Evolutionary conservation across 2,329 filamentous ascomycete species (phyloP).

Genomic region (Fusarium begoniae): DNA sequence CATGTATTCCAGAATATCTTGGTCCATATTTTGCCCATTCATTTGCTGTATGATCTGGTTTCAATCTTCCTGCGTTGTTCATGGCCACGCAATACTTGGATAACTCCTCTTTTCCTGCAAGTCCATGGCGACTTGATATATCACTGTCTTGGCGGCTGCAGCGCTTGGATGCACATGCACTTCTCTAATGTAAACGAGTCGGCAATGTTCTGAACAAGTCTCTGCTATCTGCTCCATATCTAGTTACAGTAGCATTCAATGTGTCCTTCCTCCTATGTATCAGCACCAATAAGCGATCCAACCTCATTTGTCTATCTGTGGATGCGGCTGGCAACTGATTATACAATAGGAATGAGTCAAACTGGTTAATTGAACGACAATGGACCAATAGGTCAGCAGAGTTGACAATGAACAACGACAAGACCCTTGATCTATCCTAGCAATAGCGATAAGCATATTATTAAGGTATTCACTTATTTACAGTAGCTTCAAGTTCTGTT

Average conservation of each 20-base stretch:
- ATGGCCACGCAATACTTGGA: neutral
- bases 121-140: conserved; percentile 12
- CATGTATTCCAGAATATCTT: neutral
- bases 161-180: neutral
- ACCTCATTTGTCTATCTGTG: neutral
- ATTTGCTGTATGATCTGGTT: neutral
- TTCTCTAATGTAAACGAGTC: neutral
- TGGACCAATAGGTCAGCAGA: neutral
- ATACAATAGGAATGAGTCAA: neutral
- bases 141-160: conserved; percentile 8
- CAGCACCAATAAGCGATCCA: neutral
- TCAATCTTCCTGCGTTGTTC: neutral
- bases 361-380: neutral
- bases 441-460: conserved; percentile 18
- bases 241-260: neutral
- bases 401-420: neutral
- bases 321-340: neutral
- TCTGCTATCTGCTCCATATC: neutral
- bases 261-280: neutral
- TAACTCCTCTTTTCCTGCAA: conserved; percentile 3
- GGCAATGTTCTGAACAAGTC: neutral
- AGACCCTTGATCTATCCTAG: neutral
- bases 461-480: conserved; percentile 7
- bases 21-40: neutral
- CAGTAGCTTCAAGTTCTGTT: neutral